These are phyloP conservation scores for Ustilago nuda DNA, from an alignment of 1,284 basidiomycete species.

Conservation along the genomic window DNA sequence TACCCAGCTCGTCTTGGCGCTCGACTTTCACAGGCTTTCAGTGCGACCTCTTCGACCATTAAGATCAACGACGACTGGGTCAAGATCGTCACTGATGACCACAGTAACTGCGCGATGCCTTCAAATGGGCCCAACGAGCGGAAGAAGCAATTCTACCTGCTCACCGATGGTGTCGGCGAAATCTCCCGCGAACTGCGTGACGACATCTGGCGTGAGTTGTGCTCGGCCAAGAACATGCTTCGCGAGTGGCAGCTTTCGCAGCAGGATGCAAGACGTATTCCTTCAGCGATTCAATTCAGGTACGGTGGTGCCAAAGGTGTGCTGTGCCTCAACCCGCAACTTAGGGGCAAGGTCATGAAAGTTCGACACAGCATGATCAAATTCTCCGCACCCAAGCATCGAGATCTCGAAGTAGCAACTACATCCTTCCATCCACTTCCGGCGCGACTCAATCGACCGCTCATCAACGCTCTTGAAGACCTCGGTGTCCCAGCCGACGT, in stretches of 20 bases:
- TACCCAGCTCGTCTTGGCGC: slow-evolving; percentile 37
- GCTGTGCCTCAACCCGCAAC: slow-evolving; percentile 29
- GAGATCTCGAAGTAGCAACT: slow-evolving; percentile 33
- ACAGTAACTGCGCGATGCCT: slow-evolving; percentile 14
- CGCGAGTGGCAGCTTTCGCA: slow-evolving; percentile 23
- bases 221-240: slow-evolving; percentile 27
- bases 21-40: slow-evolving; percentile 40
- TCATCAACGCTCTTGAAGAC: slow-evolving; percentile 45
- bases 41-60: slow-evolving; percentile 39
- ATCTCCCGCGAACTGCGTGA: slow-evolving; percentile 29
- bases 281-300: slow-evolving; percentile 35
- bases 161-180: slow-evolving; percentile 41
- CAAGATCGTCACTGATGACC: slow-evolving; percentile 27
- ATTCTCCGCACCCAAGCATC: slow-evolving; percentile 28
- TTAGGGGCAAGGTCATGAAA: slow-evolving; percentile 26
- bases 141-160: slow-evolving; percentile 11
- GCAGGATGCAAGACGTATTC: slow-evolving; percentile 20
- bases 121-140: neutral
- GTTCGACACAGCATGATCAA: slow-evolving; percentile 42
- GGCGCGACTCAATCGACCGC: slow-evolving; percentile 33
- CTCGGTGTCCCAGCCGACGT: slow-evolving; percentile 15
- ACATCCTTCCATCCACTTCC: slow-evolving; percentile 31
- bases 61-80: slow-evolving; percentile 26
- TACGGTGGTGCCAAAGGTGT: slow-evolving; percentile 41
- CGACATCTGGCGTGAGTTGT: slow-evolving; percentile 32